Base-by-base conservation (phyloP, 1,284 basidiomycete genomes). In the Cryptococcus neoformans region DNA sequence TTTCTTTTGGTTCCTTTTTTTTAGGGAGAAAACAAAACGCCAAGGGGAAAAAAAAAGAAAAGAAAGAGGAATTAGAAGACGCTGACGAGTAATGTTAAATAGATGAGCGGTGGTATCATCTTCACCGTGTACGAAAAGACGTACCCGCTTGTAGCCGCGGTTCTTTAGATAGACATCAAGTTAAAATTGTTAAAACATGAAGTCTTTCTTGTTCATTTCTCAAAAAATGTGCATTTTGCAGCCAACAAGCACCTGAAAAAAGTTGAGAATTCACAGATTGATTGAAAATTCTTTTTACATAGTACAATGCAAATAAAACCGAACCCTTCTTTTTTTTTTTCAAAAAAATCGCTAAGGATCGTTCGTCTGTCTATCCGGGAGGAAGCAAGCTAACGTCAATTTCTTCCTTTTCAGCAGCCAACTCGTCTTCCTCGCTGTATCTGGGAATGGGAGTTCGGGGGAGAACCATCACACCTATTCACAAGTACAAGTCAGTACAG, bases 31-130 rank as follows among this genome's bases (percentile, higher is more conserved):
- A 28, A 28, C 28, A 28, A 28, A 4, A 28, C 28, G 21, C 21
- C 21, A n/a, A n/a, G n/a, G n/a, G n/a, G n/a, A n/a, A n/a, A n/a
- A n/a, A n/a, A n/a, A n/a, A n/a, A n/a, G n/a, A n/a, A n/a, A n/a
- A n/a, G 28, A 28, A 28, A 28, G 7, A 14, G 17, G 10, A 34
- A 34, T 7, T 49, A 12, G 57, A 7, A 62, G 53, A 40, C 49
- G 54, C 21, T 52, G 11, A 44, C 17, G 28, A 12, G 5, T 50
- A 6, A 35, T 8, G 14, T 12, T 12, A 14, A 14, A 4, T 70
- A 93, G 87, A 76, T 96, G 79, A 90, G 89, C 56, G 94, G 95
- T 14, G 95, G 94, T 1, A 94, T 99, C 68, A 89, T 93, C 44
- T 98, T 98, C 73, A 94, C 92, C 0, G 84, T 94, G 1, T 95